These are phyloP conservation scores for Fusarium odoratissimum DNA, from an alignment of 2,329 filamentous ascomycete species.

Conservation along the genomic window DNA sequence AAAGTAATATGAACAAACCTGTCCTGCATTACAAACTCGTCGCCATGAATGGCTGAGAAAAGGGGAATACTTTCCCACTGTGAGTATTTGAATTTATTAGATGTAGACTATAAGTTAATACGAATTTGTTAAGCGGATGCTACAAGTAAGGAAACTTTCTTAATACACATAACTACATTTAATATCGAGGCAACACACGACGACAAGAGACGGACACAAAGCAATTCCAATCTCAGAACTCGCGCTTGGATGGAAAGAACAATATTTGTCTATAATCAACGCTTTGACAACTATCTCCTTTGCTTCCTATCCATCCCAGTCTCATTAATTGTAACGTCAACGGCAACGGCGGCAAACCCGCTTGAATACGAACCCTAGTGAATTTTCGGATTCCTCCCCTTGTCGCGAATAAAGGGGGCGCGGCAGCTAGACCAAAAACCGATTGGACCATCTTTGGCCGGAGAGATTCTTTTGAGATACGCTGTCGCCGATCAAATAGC, in stretches of 20 bases:
- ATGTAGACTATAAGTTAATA: too few relatives aligned
- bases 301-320: background rate
- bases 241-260: fast-evolving
- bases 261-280: background rate
- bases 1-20: too few relatives aligned
- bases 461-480: background rate
- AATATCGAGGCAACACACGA: background rate
- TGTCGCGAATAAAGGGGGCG: background rate
- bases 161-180: too few relatives aligned
- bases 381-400: background rate
- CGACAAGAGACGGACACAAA: too few relatives aligned
- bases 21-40: too few relatives aligned
- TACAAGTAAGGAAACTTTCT: too few relatives aligned
- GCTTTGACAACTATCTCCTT: background rate
- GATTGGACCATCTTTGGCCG: background rate
- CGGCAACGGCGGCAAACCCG: background rate
- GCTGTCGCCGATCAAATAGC: background rate
- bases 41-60: too few relatives aligned
- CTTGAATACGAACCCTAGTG: background rate
- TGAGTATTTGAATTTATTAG: too few relatives aligned
- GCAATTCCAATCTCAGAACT: background rate
- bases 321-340: background rate
- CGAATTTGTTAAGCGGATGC: too few relatives aligned
- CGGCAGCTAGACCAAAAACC: background rate
- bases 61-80: too few relatives aligned